Base-by-base conservation (phyloP, 1,284 basidiomycete genomes). In the Testicularia cyperi region DNA sequence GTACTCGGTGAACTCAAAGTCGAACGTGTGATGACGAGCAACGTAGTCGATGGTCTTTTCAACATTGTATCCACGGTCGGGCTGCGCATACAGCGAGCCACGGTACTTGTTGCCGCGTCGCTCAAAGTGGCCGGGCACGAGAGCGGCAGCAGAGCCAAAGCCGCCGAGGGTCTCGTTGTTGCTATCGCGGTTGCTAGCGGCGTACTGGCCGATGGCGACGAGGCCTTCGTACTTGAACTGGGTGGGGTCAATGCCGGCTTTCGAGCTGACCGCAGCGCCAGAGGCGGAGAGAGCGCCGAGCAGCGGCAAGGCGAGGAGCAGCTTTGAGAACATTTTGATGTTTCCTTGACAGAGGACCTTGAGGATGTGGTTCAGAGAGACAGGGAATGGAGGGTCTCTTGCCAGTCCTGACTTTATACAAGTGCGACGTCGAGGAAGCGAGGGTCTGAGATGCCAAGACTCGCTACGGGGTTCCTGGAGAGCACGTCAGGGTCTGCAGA, bases 11-110 rank as follows among this genome's bases (percentile, higher is more conserved):
- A 87, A 77, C 2, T 80, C 78, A 67, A 87, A 85, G 49, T 82
- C 79, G 63, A 87, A 80, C 27, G 80, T 77, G 53, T 84, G 77
- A 42, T 81, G 82, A 13, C 84, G 81, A 3, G 80, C 79, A 67
- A 84, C 82, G 60, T 84, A 86, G 74, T 86, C 81, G 44, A 84
- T 79, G 0, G 84, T 83, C 2, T 65, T 77, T 10, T 48, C 51
- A 28, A 55, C 51, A 27, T 80, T 79, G 63, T 78, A 81, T 21
- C 82, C 83, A 20, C 83, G 80, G 70, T 84, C 83, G 6, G 83
- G 82, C 48, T 82, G 80, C 5, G 80, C 78, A 15, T 81, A 70
- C 25, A 84, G 72, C 7, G 79, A 81, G 23, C 82, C 82, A 13
- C 74, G 77, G 68, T 75, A 82, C 12, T 15, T 21, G 38, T 43